phyloP scores from a whole-genome alignment of 129 eudicot species.

The Lactuca sativa region DNA sequence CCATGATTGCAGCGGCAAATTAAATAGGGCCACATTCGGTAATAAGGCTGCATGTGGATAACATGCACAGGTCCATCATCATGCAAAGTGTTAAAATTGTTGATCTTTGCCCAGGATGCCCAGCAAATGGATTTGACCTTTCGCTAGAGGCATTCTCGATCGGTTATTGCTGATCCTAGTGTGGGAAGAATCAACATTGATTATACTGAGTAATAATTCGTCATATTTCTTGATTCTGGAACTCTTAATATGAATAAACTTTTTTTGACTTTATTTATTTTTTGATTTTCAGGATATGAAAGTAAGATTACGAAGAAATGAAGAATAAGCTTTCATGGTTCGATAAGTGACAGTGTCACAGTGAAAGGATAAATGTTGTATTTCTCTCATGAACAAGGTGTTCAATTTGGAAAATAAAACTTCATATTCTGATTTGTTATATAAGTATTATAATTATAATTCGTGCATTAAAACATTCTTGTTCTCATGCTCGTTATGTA shows the following conservation, averaged over 20 bases:
- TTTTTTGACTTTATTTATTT: neutral
- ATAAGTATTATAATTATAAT: too few relatives aligned
- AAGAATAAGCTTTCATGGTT: neutral
- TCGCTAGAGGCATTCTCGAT: conserved; percentile 45
- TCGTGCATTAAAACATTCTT: too few relatives aligned
- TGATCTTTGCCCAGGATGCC: conserved; percentile 48
- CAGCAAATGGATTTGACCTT: conserved; percentile 35
- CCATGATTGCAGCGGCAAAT: conserved; percentile 50
- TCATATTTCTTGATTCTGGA: neutral
- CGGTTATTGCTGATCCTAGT: conserved; percentile 36
- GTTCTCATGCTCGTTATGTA: too few relatives aligned
- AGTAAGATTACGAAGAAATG: neutral
- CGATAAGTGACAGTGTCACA: neutral
- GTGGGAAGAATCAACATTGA: conserved; percentile 45
- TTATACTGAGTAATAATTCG: neutral
- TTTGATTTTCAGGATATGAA: conserved; percentile 18
- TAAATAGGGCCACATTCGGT: conserved; percentile 13
- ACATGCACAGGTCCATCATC: conserved; percentile 38
- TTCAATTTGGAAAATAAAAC: too few relatives aligned
- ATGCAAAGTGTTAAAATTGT: conserved; percentile 42
- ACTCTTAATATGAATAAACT: neutral
- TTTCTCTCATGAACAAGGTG: neutral
- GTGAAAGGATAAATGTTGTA: neutral
- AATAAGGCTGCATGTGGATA: conserved; percentile 41
- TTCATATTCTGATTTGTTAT: too few relatives aligned